A percentile compares a stretch with the other conserved stretches of the same genome.
phyloP scores from a whole-genome alignment of 208 protist species.

The Leishmania major region DNA sequence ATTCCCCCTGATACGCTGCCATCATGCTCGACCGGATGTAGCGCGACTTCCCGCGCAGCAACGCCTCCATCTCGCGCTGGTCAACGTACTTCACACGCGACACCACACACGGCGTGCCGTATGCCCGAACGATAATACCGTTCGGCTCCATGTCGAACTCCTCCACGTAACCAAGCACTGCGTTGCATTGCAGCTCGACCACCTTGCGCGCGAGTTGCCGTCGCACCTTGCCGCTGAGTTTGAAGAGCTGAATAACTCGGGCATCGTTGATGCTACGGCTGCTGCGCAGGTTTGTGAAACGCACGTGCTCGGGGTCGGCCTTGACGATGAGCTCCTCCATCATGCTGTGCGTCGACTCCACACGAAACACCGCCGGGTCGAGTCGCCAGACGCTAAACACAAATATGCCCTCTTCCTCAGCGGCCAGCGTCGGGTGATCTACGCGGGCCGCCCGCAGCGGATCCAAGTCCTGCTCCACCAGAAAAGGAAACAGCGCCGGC shows the following conservation, averaged over 20 bases:
- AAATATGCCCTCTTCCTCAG: conserved; percentile 84
- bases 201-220: conserved; percentile 90
- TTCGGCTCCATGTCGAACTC: conserved; percentile 90
- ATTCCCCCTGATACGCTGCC: conserved; percentile 9
- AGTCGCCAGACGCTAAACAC: conserved; percentile 87
- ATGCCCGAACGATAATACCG: conserved; percentile 90
- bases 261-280: conserved; percentile 83
- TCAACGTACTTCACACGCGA: conserved; percentile 71
- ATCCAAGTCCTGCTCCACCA: conserved; percentile 43
- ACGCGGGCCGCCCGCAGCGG: conserved; percentile 55
- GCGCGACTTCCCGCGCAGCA: conserved; percentile 18
- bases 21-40: conserved; percentile 22
- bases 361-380: conserved; percentile 85
- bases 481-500: conserved; percentile 24
- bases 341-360: conserved; percentile 84
- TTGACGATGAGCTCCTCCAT: conserved; percentile 92
- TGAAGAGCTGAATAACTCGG: conserved; percentile 86
- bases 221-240: conserved; percentile 91
- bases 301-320: conserved; percentile 90
- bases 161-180: conserved; percentile 89
- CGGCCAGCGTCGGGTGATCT: conserved; percentile 78
- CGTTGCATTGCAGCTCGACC: conserved; percentile 90
- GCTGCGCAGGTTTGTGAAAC: conserved; percentile 84
- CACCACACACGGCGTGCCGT: conserved; percentile 91
- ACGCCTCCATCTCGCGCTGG: conserved; percentile 32